These are phyloP conservation scores for Geosmithia putterillii DNA, from an alignment of 2,329 filamentous ascomycete species.

Conservation along the genomic window DNA sequence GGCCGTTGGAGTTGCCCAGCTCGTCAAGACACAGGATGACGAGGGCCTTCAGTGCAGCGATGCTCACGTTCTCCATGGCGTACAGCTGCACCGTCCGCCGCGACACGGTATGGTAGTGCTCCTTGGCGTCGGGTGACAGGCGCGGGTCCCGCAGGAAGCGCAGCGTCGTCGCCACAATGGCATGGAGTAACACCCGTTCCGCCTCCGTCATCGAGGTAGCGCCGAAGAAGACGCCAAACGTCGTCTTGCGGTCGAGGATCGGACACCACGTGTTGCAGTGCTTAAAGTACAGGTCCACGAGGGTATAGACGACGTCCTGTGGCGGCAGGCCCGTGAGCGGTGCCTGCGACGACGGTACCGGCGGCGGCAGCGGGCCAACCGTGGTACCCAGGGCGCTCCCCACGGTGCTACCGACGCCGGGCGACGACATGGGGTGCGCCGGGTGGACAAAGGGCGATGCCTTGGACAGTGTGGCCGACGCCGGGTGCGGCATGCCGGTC, in stretches of 20 bases:
- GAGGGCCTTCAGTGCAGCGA: slow-evolving; percentile 23
- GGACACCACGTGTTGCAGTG: slow-evolving; percentile 50
- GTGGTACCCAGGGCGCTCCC: neutral
- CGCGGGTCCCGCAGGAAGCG: slow-evolving; percentile 27
- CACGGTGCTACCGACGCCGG: neutral
- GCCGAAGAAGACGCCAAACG: slow-evolving; percentile 25
- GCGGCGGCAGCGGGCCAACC: neutral
- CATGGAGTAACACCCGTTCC: slow-evolving; percentile 26
- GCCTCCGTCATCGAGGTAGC: slow-evolving; percentile 24
- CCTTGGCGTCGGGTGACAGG: slow-evolving; percentile 21
- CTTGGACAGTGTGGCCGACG: neutral
- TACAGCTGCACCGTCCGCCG: slow-evolving; percentile 27
- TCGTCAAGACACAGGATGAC: slow-evolving; percentile 29
- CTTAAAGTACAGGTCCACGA: slow-evolving; percentile 51
- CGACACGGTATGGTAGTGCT: slow-evolving; percentile 24
- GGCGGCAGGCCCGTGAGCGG: slow-evolving; percentile 36
- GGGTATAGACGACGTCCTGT: slow-evolving; percentile 45
- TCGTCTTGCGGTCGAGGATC: slow-evolving; percentile 29
- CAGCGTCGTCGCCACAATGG: slow-evolving; percentile 29
- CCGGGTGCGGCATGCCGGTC: neutral
- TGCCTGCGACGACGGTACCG: neutral
- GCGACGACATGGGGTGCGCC: neutral
- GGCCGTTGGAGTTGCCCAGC: slow-evolving; percentile 28
- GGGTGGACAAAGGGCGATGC: neutral
- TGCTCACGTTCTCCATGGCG: slow-evolving; percentile 26